A percentile compares a stretch with the other conserved stretches of the same genome.
phyloP scores from a whole-genome alignment of 192 early-diverging fungal genomes.

The Pecoramyces ruminantium region DNA sequence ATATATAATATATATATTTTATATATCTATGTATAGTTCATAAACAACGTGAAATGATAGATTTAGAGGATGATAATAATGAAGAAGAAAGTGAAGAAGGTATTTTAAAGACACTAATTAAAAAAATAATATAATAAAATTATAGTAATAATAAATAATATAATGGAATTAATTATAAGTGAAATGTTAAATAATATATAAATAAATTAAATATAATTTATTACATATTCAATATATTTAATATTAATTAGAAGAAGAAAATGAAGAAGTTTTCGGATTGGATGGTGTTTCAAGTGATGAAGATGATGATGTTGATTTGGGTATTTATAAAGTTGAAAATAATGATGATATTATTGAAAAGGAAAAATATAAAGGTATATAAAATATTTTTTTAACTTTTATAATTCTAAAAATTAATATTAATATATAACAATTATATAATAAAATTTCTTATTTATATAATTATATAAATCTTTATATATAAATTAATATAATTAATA shows the following conservation, averaged over 20 bases:
- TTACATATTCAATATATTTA: too few species aligned
- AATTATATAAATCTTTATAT: too few species aligned
- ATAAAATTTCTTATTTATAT: too few species aligned
- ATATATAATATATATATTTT: too few species aligned
- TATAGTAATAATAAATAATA: too few species aligned
- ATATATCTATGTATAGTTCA: constrained; percentile 6
- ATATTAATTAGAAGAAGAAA: constrained; percentile 26
- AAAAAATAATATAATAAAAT: too few species aligned
- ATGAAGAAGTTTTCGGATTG: constrained; percentile 65
- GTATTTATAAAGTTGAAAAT: neutral
- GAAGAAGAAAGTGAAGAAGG: neutral
- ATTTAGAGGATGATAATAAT: neutral
- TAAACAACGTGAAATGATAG: constrained; percentile 13
- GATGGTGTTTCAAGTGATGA: constrained; percentile 17
- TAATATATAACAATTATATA: too few species aligned
- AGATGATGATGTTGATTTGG: neutral
- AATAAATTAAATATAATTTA: neutral
- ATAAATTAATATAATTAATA: too few species aligned
- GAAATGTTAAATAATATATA: too few species aligned
- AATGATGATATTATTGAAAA: constrained; percentile 10
- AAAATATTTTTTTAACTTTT: too few species aligned
- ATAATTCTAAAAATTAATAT: constrained; percentile 2
- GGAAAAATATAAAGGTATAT: constrained; percentile 4
- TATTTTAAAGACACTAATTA: neutral
- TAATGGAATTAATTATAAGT: too few species aligned